Percentiles rank a stretch among this genome's conserved stretches.
Evolutionary conservation across 1,139 yeast genomes (phyloP).

Genomic region (Taphrina populina): DNA sequence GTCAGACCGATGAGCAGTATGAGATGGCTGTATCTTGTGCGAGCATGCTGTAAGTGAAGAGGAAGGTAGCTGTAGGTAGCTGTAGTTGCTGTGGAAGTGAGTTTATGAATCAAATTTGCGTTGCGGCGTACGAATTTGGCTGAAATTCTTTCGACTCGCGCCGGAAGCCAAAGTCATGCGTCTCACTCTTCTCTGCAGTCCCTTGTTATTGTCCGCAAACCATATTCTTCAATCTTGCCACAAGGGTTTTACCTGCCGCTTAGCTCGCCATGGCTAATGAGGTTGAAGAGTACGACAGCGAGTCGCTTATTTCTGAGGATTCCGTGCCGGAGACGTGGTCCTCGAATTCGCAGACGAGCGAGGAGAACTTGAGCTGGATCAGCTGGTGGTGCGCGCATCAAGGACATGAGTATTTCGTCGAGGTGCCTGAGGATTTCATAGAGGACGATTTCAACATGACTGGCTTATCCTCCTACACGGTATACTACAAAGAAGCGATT

Average conservation of each 20-base stretch:
- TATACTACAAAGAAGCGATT: slow-evolving; percentile 86
- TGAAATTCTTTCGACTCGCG: too few relatives aligned
- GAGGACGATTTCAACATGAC: slow-evolving; percentile 96
- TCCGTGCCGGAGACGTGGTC: slow-evolving; percentile 28
- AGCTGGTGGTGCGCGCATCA: slow-evolving; percentile 80
- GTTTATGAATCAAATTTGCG: too few relatives aligned
- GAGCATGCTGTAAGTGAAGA: too few relatives aligned
- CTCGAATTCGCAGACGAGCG: slow-evolving; percentile 28
- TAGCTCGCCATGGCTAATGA: slow-evolving; percentile 15
- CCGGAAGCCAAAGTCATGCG: too few relatives aligned
- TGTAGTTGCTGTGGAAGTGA: too few relatives aligned
- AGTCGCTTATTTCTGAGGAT: slow-evolving; percentile 8
- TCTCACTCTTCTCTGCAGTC: too few relatives aligned
- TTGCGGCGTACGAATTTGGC: too few relatives aligned
- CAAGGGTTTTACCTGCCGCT: too few relatives aligned
- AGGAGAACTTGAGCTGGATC: slow-evolving; percentile 54
- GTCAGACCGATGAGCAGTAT: slow-evolving; percentile 39
- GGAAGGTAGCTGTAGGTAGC: too few relatives aligned
- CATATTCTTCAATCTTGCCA: too few relatives aligned
- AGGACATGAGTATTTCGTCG: slow-evolving; percentile 92
- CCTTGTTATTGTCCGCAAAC: too few relatives aligned
- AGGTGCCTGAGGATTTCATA: slow-evolving; percentile 86
- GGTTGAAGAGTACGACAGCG: slow-evolving; percentile 4
- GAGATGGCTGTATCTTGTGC: slow-evolving; percentile 37
- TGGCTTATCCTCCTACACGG: slow-evolving; percentile 80